phyloP scores from a whole-genome alignment of 2,329 filamentous ascomycete species.

The Botrytis aclada region DNA sequence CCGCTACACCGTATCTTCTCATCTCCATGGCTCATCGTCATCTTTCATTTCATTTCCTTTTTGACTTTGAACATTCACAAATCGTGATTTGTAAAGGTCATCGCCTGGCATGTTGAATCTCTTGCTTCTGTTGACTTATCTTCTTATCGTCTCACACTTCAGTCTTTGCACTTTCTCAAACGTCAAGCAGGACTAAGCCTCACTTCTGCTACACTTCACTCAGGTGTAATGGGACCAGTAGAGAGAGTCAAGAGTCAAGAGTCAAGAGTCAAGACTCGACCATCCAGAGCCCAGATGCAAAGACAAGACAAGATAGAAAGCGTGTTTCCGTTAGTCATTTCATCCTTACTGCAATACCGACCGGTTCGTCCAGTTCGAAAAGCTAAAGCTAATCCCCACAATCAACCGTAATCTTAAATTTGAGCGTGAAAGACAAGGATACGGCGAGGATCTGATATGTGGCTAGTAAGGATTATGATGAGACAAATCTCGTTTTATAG shows the following conservation, averaged over 20 bases:
- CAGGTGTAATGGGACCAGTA: neutral
- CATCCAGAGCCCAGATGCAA: neutral
- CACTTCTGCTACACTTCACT: neutral
- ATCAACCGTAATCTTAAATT: constrained; percentile 14
- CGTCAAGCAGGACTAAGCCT: neutral
- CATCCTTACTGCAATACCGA: neutral
- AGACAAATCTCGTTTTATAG: constrained; percentile 6
- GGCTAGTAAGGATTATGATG: neutral
- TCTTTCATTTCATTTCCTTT: neutral
- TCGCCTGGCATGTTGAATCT: neutral
- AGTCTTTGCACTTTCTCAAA: neutral
- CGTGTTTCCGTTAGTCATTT: neutral
- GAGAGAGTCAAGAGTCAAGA: neutral
- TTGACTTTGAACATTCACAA: neutral
- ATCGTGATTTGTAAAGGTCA: neutral
- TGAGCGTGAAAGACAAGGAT: constrained; percentile 3
- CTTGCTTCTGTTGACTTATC: neutral
- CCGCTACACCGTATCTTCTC: neutral
- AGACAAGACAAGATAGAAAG: neutral
- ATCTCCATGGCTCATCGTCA: neutral
- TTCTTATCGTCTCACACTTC: neutral
- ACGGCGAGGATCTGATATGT: neutral
- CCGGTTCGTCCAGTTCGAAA: neutral
- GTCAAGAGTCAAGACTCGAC: neutral
- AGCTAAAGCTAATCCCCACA: constrained; percentile 3